These are phyloP conservation scores for Gamsiella multidivaricata DNA, from an alignment of 192 early-diverging fungal genomes.

Conservation along the genomic window DNA sequence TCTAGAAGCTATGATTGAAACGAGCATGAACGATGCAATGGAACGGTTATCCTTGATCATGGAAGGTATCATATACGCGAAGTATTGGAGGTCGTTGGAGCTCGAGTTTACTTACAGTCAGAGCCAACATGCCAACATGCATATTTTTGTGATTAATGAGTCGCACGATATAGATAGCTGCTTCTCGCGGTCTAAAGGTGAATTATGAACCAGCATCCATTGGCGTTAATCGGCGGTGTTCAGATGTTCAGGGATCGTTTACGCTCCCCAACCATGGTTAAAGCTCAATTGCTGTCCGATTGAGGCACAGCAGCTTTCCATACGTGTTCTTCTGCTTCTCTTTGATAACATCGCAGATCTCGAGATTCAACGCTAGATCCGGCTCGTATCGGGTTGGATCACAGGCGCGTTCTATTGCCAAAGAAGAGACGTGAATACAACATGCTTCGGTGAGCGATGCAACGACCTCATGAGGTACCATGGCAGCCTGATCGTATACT, in stretches of 20 bases:
- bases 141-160: conserved; percentile 72
- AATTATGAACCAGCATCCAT: not conserved
- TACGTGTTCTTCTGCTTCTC: conserved; percentile 87
- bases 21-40: conserved; percentile 2
- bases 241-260: no score
- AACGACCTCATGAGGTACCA: not conserved
- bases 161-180: conserved; percentile 73
- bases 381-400: conserved; percentile 75
- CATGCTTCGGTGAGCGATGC: no score
- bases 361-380: conserved; percentile 89
- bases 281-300: not conserved
- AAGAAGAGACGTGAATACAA: not conserved
- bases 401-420: conserved; percentile 79
- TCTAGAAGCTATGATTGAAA: conserved; percentile 83
- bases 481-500: not conserved
- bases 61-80: no score
- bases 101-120: conserved; percentile 63
- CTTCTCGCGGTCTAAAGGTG: conserved; percentile 74
- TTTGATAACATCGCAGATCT: conserved; percentile 96
- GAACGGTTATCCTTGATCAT: not conserved
- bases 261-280: no score
- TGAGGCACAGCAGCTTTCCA: conserved; percentile 11
- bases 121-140: conserved; percentile 69
- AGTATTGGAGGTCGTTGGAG: no score
- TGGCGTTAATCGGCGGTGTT: no score